phyloP scores from a whole-genome alignment of 495 filamentous ascomycete species.

The Podospora fimiseda region DNA sequence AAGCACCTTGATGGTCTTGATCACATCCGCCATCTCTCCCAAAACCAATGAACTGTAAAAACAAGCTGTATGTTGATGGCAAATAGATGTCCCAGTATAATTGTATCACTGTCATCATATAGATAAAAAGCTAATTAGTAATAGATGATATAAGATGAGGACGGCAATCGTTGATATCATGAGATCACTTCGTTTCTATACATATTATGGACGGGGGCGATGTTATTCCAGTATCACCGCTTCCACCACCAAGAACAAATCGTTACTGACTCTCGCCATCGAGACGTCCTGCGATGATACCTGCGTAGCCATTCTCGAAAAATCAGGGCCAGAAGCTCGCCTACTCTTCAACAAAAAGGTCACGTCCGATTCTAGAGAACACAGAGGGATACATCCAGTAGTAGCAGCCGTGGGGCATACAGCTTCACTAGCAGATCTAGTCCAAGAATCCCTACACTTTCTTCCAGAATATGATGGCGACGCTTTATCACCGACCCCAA shows the following conservation, averaged over 20 bases:
- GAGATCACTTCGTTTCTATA: too few species aligned
- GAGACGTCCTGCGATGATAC: slow-evolving; percentile 98
- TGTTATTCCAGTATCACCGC: neutral
- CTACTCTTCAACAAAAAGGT: slow-evolving; percentile 78
- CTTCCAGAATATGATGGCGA: slow-evolving; percentile 35
- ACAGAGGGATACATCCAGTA: slow-evolving; percentile 73
- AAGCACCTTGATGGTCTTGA: neutral
- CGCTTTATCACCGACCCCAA: too few species aligned
- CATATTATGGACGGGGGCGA: neutral
- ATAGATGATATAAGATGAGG: too few species aligned
- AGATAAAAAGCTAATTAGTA: too few species aligned
- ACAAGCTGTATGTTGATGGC: too few species aligned
- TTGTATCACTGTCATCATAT: too few species aligned
- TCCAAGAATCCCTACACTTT: slow-evolving; percentile 53
- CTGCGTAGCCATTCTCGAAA: slow-evolving; percentile 77
- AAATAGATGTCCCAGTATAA: too few species aligned
- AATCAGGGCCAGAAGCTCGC: slow-evolving; percentile 34
- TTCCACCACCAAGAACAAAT: slow-evolving; percentile 9
- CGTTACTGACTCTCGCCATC: slow-evolving; percentile 73
- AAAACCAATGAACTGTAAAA: too few species aligned
- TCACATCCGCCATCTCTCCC: neutral
- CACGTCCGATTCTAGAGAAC: slow-evolving; percentile 65
- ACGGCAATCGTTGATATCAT: too few species aligned
- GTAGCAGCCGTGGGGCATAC: slow-evolving; percentile 68
- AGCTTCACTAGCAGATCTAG: slow-evolving; percentile 55